Evolutionary conservation across 2,329 filamentous ascomycete species (phyloP).

Genomic region (Fusarium scirpi): DNA sequence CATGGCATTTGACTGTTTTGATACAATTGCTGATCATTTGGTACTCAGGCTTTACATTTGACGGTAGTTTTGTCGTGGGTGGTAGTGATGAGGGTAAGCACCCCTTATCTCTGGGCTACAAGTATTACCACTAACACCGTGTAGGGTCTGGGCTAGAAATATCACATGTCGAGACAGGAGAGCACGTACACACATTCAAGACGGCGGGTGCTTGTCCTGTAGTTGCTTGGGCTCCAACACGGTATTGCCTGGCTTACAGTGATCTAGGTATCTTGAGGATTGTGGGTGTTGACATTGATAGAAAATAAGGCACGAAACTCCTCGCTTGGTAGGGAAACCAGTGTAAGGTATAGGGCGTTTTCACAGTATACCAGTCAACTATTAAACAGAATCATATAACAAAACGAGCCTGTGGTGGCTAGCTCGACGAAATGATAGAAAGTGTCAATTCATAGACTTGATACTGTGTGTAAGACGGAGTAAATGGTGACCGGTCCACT

Average conservation of each 20-base stretch:
- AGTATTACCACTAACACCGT: slow-evolving; percentile 8
- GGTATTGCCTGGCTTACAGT: slow-evolving; percentile 80
- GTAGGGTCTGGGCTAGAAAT: slow-evolving; percentile 73
- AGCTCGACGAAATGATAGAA: neutral
- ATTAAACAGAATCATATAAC: neutral
- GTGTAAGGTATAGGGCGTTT: neutral
- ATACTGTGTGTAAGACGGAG: slow-evolving; percentile 42
- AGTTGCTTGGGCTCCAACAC: slow-evolving; percentile 80
- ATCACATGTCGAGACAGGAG: slow-evolving; percentile 79
- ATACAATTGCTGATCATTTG: slow-evolving; percentile 24
- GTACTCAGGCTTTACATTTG: slow-evolving; percentile 76
- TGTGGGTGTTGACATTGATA: slow-evolving; percentile 67
- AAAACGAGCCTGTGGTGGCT: neutral
- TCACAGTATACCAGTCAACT: neutral
- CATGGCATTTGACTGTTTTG: neutral
- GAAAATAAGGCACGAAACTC: slow-evolving; percentile 47
- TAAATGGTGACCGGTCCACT: slow-evolving; percentile 34
- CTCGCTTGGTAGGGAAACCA: neutral
- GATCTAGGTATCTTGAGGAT: slow-evolving; percentile 78
- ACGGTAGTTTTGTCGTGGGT: slow-evolving; percentile 79
- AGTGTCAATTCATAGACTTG: slow-evolving; percentile 2
- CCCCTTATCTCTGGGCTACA: neutral
- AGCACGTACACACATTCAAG: slow-evolving; percentile 78
- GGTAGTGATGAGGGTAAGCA: slow-evolving; percentile 76
- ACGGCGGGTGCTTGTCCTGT: slow-evolving; percentile 72